A percentile compares a stretch with the other conserved stretches of the same genome.
phyloP scores from a whole-genome alignment of 2,329 filamentous ascomycete species.

The Ophiocordyceps camponoti-rufipedis region DNA sequence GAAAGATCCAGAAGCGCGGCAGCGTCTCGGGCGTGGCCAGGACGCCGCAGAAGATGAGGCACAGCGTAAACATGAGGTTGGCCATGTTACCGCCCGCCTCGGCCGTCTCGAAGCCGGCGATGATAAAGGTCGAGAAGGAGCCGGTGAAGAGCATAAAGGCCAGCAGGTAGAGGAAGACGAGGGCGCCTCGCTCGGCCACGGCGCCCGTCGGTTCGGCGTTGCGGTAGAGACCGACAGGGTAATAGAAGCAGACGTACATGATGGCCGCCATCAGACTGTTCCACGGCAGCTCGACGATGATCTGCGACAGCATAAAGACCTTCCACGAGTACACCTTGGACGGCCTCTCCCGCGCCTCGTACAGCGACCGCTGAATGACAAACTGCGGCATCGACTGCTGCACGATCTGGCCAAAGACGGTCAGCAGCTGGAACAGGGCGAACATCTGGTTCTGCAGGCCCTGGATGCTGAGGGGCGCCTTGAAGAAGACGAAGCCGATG shows the following conservation, averaged over 20 bases:
- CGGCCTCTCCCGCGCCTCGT: constrained; percentile 71
- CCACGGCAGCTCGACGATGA: constrained; percentile 74
- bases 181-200: constrained; percentile 49
- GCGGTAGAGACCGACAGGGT: constrained; percentile 58
- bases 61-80: constrained; percentile 55
- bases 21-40: constrained; percentile 43
- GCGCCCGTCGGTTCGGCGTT: constrained; percentile 47
- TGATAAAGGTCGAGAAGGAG: constrained; percentile 64
- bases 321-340: constrained; percentile 76
- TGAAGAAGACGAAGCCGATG: constrained; percentile 68
- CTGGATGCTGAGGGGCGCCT: constrained; percentile 51
- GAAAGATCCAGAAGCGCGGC: constrained; percentile 66
- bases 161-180: constrained; percentile 64
- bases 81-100: constrained; percentile 62
- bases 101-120: constrained; percentile 56
- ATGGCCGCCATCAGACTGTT: constrained; percentile 60
- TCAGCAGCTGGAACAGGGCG: constrained; percentile 66
- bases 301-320: constrained; percentile 67
- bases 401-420: constrained; percentile 62
- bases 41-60: constrained; percentile 60
- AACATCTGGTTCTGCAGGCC: constrained; percentile 80
- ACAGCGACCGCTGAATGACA: constrained; percentile 61
- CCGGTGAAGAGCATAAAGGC: constrained; percentile 64
- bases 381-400: constrained; percentile 79
- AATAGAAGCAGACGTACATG: constrained; percentile 73